Conservation (phyloP, 345 rosid genomes). For the rapeseed (Brassica napus) region Da-Ae NC_063445.1:532501-533000, state of each 20-base stretch:
- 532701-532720: slow-evolving; percentile 35
- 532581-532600: slow-evolving; percentile 32
- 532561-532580: slow-evolving; percentile 22
- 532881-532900: slow-evolving; percentile 26
- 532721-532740: slow-evolving; percentile 34
- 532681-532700: slow-evolving; percentile 17
- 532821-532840: not conserved
- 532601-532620: slow-evolving; percentile 53
- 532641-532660: slow-evolving; percentile 36
- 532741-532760: slow-evolving; percentile 16
- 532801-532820: slow-evolving; percentile 9
- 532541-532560: slow-evolving; percentile 36
- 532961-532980: not conserved
- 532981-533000: slow-evolving; percentile 38
- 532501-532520: slow-evolving; percentile 34
- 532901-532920: slow-evolving; percentile 24
- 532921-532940: slow-evolving; percentile 29
- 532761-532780: not conserved
- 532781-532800: slow-evolving; percentile 3
- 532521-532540: slow-evolving; percentile 34
- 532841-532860: slow-evolving; percentile 2
- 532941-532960: slow-evolving; percentile 14
- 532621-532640: slow-evolving; percentile 48
- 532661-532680: slow-evolving; percentile 1
- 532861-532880: too few species aligned